Percentiles rank a stretch among this genome's conserved stretches.
Conservation (phyloP, 1,284 basidiomycete genomes). For the Leccinum pachyderme region DNA sequence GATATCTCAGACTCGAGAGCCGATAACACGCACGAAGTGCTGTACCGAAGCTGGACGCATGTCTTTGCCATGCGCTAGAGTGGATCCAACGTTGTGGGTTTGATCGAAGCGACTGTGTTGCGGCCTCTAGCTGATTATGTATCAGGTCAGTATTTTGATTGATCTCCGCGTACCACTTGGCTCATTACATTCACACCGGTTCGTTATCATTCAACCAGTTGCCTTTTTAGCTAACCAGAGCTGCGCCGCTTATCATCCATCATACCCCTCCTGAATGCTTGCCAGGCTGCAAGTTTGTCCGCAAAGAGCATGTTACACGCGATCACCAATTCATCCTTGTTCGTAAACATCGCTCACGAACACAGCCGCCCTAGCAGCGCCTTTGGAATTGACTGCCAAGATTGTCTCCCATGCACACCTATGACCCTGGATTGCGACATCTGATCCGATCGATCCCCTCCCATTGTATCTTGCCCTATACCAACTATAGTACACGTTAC, state of each 20-base stretch:
- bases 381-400: neutral
- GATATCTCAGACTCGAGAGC: neutral
- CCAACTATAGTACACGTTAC: conserved; percentile 9
- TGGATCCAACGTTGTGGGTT: neutral
- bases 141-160: neutral
- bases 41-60: neutral
- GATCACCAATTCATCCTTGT: neutral
- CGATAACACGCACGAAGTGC: neutral
- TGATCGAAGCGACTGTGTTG: neutral
- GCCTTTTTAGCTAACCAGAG: neutral
- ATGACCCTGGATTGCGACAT: conserved; percentile 7
- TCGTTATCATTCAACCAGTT: conserved; percentile 3
- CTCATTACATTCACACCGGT: neutral
- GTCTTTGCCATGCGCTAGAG: neutral
- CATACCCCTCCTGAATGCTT: neutral
- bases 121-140: neutral
- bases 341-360: conserved; percentile 1
- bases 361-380: neutral
- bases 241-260: conserved; percentile 6
- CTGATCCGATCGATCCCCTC: conserved; percentile 24
- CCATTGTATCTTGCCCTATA: conserved; percentile 10
- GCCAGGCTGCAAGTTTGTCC: neutral
- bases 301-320: neutral
- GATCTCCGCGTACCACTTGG: neutral
- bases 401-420: neutral